Evolutionary conservation across 768 basidiomycete genomes (phyloP), one percentile per base, ranked within the genome.

Genomic region (Favolaschia claudopus): DNA sequence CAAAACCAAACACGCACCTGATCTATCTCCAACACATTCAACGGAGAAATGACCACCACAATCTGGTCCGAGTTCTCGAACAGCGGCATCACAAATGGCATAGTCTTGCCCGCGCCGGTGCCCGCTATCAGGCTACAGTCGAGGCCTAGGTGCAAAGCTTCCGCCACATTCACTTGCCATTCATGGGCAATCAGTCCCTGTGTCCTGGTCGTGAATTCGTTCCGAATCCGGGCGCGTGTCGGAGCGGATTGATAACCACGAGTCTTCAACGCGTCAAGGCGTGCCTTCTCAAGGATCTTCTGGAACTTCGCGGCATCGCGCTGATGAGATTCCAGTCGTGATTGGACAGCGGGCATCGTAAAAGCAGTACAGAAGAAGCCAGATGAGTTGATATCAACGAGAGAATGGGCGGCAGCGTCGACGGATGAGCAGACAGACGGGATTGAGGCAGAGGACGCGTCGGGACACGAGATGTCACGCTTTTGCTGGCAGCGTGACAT

Each of bases 121-220:
- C 64, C 64, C 4, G 62, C 60, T 5, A 68, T 61, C 2, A 69
- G 58, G 1, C 48, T 50, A 17, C 55, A 59, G 55, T 71, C 65
- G 1, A 70, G 32, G 3, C 70, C 69, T 0, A 70, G 33, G 1
- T 57, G 9, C 13, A 67, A 20, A 3, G 66, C 66, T 38, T 70
- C 68, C 1, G 67, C 47, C 1, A 66, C 55, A 42, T 72, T 69
- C 9, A 73, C 58, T 53, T 70, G 72, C 70, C 72, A 72, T 4
- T 52, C 25, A 45, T 70, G 55, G 5, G 67, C 54, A 4, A 22
- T 22, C 32, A 47, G 52, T 4, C 64, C 67, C 13, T 17, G 7
- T 20, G 42, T 59, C 3, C 57, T 25, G 20, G n/a, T 17, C 7
- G 25, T 5, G 22, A 58, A 42, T 7, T 58, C 42, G 32, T 50